Evolutionary conservation across 805 yeast species (phyloP).

Genomic region (Starmera amethionina): DNA sequence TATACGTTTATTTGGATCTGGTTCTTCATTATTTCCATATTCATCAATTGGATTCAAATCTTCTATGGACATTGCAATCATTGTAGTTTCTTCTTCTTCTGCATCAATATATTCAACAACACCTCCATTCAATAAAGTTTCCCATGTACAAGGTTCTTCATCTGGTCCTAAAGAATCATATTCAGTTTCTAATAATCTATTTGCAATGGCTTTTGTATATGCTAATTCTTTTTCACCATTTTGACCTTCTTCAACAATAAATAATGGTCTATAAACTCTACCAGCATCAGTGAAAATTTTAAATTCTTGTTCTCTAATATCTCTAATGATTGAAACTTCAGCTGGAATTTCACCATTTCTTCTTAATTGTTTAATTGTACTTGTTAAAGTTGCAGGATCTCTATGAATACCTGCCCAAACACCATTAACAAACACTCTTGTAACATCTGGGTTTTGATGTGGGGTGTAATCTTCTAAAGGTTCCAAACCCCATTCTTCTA

Average conservation of each 20-base stretch:
- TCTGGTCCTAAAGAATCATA: slow-evolving; percentile 44
- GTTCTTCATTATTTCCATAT: slow-evolving; percentile 29
- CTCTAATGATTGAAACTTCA: slow-evolving; percentile 94
- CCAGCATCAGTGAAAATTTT: slow-evolving; percentile 98
- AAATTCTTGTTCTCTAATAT: slow-evolving; percentile 93
- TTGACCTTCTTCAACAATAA: slow-evolving; percentile 82
- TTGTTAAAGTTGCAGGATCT: slow-evolving; percentile 88
- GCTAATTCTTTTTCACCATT: slow-evolving; percentile 59
- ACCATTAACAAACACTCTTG: slow-evolving; percentile 95
- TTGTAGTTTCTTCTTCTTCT: slow-evolving; percentile 95
- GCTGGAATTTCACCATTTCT: slow-evolving; percentile 94
- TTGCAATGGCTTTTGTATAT: slow-evolving; percentile 77
- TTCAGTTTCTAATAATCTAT: slow-evolving; percentile 55
- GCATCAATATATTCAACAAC: slow-evolving; percentile 96
- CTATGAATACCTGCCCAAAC: slow-evolving; percentile 99
- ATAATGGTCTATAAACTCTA: slow-evolving; percentile 93
- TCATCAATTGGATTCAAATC: slow-evolving; percentile 66
- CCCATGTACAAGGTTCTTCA: slow-evolving; percentile 67
- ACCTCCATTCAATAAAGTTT: slow-evolving; percentile 72
- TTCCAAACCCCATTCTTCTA: slow-evolving; percentile 99
- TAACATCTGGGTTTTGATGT: slow-evolving; percentile 80
- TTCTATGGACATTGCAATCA: slow-evolving; percentile 99
- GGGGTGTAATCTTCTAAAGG: slow-evolving; percentile 95
- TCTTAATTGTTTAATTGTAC: slow-evolving; percentile 83
- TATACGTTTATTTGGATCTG: slow-evolving; percentile 64